Evolutionary conservation across 306 rosid genomes (phyloP), one percentile per base, ranked within the genome.

Genomic region (Vigna angularis): DNA sequence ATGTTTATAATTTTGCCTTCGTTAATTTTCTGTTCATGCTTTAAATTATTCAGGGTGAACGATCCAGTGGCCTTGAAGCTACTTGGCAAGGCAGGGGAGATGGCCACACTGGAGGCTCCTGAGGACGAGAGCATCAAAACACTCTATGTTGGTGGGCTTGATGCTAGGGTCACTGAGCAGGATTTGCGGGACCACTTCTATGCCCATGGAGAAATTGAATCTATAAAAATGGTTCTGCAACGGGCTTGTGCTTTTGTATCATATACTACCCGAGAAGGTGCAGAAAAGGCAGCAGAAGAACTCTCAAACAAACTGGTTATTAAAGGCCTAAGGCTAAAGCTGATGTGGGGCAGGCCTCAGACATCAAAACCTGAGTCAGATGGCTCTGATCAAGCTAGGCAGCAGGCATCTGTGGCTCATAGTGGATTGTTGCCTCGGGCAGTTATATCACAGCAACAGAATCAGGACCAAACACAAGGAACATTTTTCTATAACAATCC

Each of bases 291-390:
- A 51, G 97, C 98, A 0, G 96, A 90, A 75, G 98, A 93, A 80
- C 96, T 93, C 63, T 91, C 98, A 20, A 91, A 93, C 91, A 91
- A 86, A 75, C 73, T 93, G 63, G 98, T 93, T 10, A 88, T 93
- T 48, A 94, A 89, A 80, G 98, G 98, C 82, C 90, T 92, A 56
- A 84, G 98, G 76, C 75, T 94, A 81, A 94, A 94, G 86, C 88
- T 92, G 73, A 90, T 89, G 96, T 94, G 98, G 98, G 98, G 97
- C 36, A 86, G 94, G 81, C 97, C 97, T 42, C 98, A 92, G 85
- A 82, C 91, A 62, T 65, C 93, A 16, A 94, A 87, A 83, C 87
- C 91, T 0, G 97, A 91, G 74, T 77, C 82, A 0, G 98, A 91
- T 57, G 90, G 88, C 64, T 76, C 92, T 9, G 96, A 91, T 67